phyloP scores from a whole-genome alignment of 2,329 filamentous ascomycete species.

The Phoma sp. region DNA sequence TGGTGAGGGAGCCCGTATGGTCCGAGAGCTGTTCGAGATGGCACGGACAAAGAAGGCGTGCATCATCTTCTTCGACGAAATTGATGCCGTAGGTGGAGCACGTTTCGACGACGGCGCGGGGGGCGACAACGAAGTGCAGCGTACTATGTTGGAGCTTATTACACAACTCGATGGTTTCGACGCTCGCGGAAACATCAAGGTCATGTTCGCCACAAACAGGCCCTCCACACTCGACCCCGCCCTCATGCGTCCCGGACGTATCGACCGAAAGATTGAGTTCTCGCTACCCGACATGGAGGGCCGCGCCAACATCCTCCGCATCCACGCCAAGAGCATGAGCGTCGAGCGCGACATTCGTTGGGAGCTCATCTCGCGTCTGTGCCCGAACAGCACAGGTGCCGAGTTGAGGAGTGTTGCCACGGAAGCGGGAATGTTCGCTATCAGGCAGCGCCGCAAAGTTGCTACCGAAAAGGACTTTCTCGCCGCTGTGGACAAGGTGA shows the following conservation, averaged over 20 bases:
- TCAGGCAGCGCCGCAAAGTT: slow-evolving; percentile 85
- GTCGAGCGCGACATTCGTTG: slow-evolving; percentile 98
- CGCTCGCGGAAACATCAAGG: slow-evolving; percentile 96
- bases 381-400: slow-evolving; percentile 95
- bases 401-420: slow-evolving; percentile 96
- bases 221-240: slow-evolving; percentile 96
- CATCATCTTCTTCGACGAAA: slow-evolving; percentile 99
- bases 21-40: slow-evolving; percentile 99
- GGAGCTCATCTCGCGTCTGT: slow-evolving; percentile 96
- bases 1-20: slow-evolving; percentile 97
- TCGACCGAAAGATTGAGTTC: slow-evolving; percentile 99
- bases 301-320: slow-evolving; percentile 94
- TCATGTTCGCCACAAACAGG: slow-evolving; percentile 98
- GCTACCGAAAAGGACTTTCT: slow-evolving; percentile 99
- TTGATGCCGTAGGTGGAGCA: slow-evolving; percentile 93
- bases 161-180: slow-evolving; percentile 98
- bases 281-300: slow-evolving; percentile 96
- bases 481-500: slow-evolving; percentile 98
- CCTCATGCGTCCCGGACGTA: slow-evolving; percentile 94
- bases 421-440: slow-evolving; percentile 98
- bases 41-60: slow-evolving; percentile 98
- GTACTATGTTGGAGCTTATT: slow-evolving; percentile 97
- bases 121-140: slow-evolving; percentile 95
- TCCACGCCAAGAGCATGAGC: slow-evolving; percentile 99
- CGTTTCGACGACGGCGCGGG: slow-evolving; percentile 96